Evolutionary conservation across 208 protist species (phyloP).

Genomic region (Acanthamoeba quina): DNA sequence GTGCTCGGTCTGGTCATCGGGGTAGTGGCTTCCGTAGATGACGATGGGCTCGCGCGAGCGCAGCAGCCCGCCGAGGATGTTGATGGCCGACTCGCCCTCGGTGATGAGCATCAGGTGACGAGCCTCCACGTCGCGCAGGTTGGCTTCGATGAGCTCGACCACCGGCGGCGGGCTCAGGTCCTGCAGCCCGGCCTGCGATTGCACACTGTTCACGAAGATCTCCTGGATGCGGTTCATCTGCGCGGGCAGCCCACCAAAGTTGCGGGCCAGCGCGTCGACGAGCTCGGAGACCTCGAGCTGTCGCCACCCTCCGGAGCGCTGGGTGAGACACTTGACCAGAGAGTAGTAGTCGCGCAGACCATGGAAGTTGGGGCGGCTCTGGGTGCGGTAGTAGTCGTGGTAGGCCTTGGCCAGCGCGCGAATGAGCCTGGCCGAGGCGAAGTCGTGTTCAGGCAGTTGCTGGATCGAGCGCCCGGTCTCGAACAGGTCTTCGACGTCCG

Average conservation of each 20-base stretch:
- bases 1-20: slow-evolving; percentile 45
- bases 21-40: slow-evolving; percentile 35
- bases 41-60: not conserved
- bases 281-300: not conserved
- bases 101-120: slow-evolving; percentile 73
- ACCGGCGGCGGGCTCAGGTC: not conserved
- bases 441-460: not conserved
- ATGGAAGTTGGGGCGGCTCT: slow-evolving; percentile 82
- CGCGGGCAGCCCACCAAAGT: slow-evolving; percentile 74
- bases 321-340: slow-evolving; percentile 68
- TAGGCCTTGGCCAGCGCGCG: slow-evolving; percentile 27
- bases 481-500: slow-evolving; percentile 4
- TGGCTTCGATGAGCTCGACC: not conserved
- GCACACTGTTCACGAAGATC: not conserved
- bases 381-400: not conserved
- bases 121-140: not conserved
- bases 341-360: slow-evolving; percentile 89
- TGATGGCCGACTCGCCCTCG: slow-evolving; percentile 14
- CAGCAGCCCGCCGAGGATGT: slow-evolving; percentile 33
- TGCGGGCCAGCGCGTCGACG: slow-evolving; percentile 39
- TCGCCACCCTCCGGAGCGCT: not conserved
- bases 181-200: not conserved
- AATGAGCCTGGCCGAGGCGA: not conserved
- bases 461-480: not conserved
- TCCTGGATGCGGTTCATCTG: not conserved